Percentiles rank a stretch among this genome's conserved stretches.
These are phyloP conservation scores for Talaromyces amestolkiae DNA, from an alignment of 2,329 filamentous ascomycete genomes.

Conservation along the genomic window DNA sequence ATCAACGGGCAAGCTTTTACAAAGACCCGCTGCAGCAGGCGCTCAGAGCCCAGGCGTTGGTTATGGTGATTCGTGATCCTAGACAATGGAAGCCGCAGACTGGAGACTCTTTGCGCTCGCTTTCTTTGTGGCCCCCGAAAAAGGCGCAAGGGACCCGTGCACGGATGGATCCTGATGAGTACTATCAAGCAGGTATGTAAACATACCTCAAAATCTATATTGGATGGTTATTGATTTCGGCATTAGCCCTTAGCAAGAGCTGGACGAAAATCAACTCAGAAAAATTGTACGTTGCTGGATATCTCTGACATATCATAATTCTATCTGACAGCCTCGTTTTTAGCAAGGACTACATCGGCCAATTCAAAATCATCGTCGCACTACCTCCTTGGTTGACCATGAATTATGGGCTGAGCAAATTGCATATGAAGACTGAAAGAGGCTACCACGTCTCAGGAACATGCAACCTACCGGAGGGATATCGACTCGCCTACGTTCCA, in stretches of 20 bases:
- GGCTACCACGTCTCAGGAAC: conserved; percentile 20
- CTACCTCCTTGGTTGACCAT: conserved; percentile 1
- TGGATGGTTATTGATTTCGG: background rate
- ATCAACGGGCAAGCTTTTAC: conserved; percentile 21
- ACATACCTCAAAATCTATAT: background rate
- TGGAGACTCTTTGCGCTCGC: conserved; percentile 1
- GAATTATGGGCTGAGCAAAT: background rate
- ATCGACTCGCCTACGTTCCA: conserved; percentile 20
- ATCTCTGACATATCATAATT: background rate
- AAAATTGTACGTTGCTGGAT: background rate
- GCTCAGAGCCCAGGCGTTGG: conserved; percentile 29
- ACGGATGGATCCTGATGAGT: background rate
- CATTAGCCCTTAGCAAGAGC: background rate
- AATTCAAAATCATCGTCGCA: background rate
- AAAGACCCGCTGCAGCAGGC: conserved; percentile 28
- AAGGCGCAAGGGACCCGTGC: background rate
- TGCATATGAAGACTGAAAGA: background rate
- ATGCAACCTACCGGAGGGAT: conserved; percentile 19
- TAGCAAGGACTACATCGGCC: background rate
- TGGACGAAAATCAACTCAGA: background rate
- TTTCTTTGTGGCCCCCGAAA: background rate
- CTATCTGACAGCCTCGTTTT: background rate
- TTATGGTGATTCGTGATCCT: conserved; percentile 27
- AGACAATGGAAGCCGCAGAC: background rate
- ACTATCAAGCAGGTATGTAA: background rate